Base-by-base conservation (phyloP, 1,284 basidiomycete species). In the Ceratobasidium sp. region DNA sequence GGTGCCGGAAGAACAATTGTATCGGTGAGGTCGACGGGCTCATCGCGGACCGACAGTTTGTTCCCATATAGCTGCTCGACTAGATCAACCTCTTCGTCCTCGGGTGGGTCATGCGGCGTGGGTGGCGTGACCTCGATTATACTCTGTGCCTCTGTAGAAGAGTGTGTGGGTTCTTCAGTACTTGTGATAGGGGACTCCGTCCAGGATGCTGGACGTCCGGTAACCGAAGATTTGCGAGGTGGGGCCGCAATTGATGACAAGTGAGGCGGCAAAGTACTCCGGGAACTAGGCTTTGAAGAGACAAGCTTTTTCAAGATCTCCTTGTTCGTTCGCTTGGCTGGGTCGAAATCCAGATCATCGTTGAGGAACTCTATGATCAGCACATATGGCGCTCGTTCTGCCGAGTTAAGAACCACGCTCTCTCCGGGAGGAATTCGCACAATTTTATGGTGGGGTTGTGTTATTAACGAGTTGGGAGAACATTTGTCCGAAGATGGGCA, bases 401-500 rank as follows among this genome's bases (percentile, higher is more conserved):
- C 98, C 46, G 97, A 99, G 81, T 99, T 99, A 59, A 99, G 88
- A 5, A 99, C 98, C 43, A 99, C 98, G 54, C 95, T 94, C 84
- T 99, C 98, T 27, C 96, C 95, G 1, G 98, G 97, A 19, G 96
- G 96, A 81, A 99, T 98, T 78, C 98, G 91, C 53, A 99, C 95
- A 71, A 99, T 95, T 48, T 95, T 90, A 81, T 98, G 96, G 81
- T 99, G 97, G 7, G 91, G 89, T 80, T 89, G 85, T 9, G 87
- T 84, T 59, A 84, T 79, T 74, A 78, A 79, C 2, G 78, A 76
- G 14, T 82, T 81, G 13, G 83, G 77, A 34, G 82, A 80, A 72
- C 81, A 80, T 48, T 85, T 82, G 81, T 90, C 91, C 41, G 89
- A 90, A 9, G 93, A 92, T 13, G 88, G 84, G 80, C 96, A 98